Evolutionary conservation across 1,139 yeast genomes (phyloP).

Genomic region (Wickerhamomyces sp.): DNA sequence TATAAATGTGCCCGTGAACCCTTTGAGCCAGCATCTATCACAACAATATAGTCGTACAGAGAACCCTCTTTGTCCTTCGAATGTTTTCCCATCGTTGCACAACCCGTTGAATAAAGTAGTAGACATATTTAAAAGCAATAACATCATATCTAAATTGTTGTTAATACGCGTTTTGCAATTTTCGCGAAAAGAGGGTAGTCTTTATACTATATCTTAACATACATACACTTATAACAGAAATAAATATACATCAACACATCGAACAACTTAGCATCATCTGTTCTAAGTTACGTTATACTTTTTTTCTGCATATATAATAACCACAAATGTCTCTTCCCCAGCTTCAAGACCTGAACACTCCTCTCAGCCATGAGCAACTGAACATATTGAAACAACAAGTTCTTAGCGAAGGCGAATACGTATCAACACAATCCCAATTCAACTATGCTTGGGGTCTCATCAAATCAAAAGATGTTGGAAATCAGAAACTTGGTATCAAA

Average conservation of each 20-base stretch:
- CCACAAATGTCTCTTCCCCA: conserved; percentile 7
- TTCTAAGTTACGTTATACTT: not conserved
- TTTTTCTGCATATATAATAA: not conserved
- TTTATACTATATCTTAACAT: no score
- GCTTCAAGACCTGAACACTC: conserved; percentile 35
- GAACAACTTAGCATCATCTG: not conserved
- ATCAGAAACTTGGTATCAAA: conserved; percentile 76
- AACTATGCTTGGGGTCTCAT: conserved; percentile 96
- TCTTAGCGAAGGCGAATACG: conserved; percentile 73
- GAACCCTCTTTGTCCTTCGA: not conserved
- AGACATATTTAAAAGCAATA: no score
- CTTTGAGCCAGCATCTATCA: conserved; percentile 80
- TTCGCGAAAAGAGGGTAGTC: no score
- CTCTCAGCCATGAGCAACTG: conserved; percentile 72
- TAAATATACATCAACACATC: no score
- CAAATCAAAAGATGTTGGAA: conserved; percentile 55
- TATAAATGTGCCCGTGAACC: conserved; percentile 77
- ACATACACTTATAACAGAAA: no score
- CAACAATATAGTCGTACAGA: conserved; percentile 55
- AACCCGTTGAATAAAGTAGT: no score
- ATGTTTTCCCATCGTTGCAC: not conserved
- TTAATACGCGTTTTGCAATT: no score
- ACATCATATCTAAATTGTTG: no score
- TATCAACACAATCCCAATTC: conserved; percentile 79
- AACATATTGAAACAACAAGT: conserved; percentile 74